Percentiles rank a stretch among this genome's conserved stretches.
Evolutionary conservation across 2,329 filamentous ascomycete genomes (phyloP).

Genomic region (Arthrobotrys pseudoclavata): DNA sequence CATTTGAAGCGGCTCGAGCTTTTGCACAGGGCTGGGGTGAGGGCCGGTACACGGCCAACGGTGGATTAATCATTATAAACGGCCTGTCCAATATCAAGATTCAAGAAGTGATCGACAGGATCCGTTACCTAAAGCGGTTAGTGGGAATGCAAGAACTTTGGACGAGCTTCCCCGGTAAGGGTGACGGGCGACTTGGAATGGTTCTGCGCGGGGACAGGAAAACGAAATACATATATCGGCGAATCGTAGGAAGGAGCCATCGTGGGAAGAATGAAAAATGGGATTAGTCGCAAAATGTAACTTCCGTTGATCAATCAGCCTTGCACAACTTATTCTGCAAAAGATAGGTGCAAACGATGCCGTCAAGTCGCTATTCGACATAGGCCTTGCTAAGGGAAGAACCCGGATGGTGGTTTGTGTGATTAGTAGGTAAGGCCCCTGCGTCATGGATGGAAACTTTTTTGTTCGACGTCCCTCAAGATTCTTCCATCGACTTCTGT

Average conservation of each 20-base stretch:
- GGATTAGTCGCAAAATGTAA: conserved; percentile 12
- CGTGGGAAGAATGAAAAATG: conserved; percentile 1
- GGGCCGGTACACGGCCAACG: not conserved
- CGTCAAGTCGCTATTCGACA: conserved; percentile 1
- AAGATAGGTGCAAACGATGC: conserved; percentile 25
- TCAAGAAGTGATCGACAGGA: conserved; percentile 41
- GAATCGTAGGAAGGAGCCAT: conserved; percentile 19
- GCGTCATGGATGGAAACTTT: conserved; percentile 58
- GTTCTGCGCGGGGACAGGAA: conserved; percentile 24
- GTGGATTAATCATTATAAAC: conserved; percentile 12
- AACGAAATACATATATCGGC: conserved; percentile 10
- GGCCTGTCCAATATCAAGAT: conserved; percentile 47
- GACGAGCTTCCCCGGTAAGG: conserved; percentile 55
- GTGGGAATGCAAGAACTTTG: conserved; percentile 40
- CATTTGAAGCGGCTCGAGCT: conserved; percentile 43
- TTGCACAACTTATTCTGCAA: conserved; percentile 31
- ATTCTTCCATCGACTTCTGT: conserved; percentile 50
- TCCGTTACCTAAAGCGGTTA: conserved; percentile 38
- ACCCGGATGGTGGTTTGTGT: conserved; percentile 34
- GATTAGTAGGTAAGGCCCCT: conserved; percentile 51
- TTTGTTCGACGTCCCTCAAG: conserved; percentile 19
- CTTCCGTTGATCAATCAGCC: conserved; percentile 45
- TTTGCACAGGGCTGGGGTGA: not conserved
- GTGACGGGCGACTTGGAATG: conserved; percentile 41
- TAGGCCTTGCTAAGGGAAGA: conserved; percentile 13